These are phyloP conservation scores for Metarhizium guizhouense DNA, from an alignment of 2,329 filamentous ascomycete genomes.

Conservation along the genomic window DNA sequence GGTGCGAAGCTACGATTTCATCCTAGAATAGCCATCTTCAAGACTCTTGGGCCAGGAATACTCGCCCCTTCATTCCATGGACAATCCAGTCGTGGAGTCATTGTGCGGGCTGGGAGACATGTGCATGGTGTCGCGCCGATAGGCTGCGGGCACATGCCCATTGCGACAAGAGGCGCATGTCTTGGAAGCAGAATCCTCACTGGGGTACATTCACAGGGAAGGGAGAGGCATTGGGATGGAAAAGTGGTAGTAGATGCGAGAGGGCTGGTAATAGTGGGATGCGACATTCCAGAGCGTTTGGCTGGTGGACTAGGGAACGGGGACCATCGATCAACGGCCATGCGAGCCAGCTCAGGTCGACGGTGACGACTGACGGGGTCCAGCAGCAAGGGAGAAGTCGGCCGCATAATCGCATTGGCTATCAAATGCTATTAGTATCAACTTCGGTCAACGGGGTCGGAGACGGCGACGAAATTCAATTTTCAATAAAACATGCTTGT, in stretches of 20 bases:
- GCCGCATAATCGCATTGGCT: no score
- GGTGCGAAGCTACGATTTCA: background rate
- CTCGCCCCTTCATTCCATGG: constrained; percentile 29
- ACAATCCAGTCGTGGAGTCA: constrained; percentile 14
- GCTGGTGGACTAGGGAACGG: background rate
- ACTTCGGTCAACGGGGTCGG: background rate
- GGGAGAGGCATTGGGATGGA: constrained; percentile 2
- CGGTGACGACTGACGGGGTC: background rate
- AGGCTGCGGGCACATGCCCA: constrained; percentile 10
- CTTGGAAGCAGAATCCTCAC: constrained; percentile 13
- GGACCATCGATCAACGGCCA: background rate
- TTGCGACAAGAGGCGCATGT: constrained; percentile 23
- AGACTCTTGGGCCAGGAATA: constrained; percentile 22
- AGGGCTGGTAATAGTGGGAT: constrained; percentile 6
- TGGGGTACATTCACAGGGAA: constrained; percentile 8
- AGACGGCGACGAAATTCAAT: constrained; percentile 1
- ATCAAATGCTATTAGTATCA: background rate
- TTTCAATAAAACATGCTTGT: constrained; percentile 2
- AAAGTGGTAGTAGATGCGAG: background rate
- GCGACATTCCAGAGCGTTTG: constrained; percentile 6
- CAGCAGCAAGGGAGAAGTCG: background rate
- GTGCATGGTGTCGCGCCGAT: background rate
- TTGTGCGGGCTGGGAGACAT: constrained; percentile 12
- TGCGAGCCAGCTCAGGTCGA: background rate
- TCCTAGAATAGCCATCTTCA: constrained; percentile 12